A percentile compares a stretch with the other conserved stretches of the same genome.
phyloP scores from a whole-genome alignment of 768 basidiomycete species.

The Termitomyces sp. region DNA sequence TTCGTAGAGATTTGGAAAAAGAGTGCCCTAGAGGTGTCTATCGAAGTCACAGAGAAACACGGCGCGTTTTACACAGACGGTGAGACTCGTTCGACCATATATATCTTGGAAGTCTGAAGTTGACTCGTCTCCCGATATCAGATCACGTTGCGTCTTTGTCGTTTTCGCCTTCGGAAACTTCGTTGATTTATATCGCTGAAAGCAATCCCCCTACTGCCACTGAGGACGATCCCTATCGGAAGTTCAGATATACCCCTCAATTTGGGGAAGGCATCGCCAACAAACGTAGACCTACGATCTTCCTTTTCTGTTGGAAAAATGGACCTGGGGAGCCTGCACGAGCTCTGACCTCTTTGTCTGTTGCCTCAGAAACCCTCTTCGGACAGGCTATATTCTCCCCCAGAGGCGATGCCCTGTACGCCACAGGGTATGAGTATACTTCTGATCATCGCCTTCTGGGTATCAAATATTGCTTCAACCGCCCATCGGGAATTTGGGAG shows the following conservation, averaged over 20 bases:
- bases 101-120: not conserved
- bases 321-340: slow-evolving; percentile 1
- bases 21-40: slow-evolving; percentile 36
- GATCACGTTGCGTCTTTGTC: slow-evolving; percentile 49
- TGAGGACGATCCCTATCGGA: slow-evolving; percentile 31
- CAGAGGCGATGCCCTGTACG: slow-evolving; percentile 39
- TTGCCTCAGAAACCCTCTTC: slow-evolving; percentile 32
- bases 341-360: slow-evolving; percentile 7
- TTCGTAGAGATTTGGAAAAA: slow-evolving; percentile 60
- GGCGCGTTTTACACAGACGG: slow-evolving; percentile 64
- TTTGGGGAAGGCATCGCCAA: slow-evolving; percentile 62
- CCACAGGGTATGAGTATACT: slow-evolving; percentile 60
- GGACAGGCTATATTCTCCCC: slow-evolving; percentile 56
- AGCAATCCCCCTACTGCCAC: slow-evolving; percentile 30
- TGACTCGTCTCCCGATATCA: slow-evolving; percentile 17
- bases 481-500: slow-evolving; percentile 55
- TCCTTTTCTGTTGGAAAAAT: slow-evolving; percentile 47
- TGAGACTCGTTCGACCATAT: slow-evolving; percentile 19
- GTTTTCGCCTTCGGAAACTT: slow-evolving; percentile 51
- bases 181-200: slow-evolving; percentile 62
- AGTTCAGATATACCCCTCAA: slow-evolving; percentile 53
- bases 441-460: slow-evolving; percentile 58
- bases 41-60: slow-evolving; percentile 58
- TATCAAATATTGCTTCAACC: slow-evolving; percentile 56
- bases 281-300: slow-evolving; percentile 50